Conservation (phyloP, 2,329 filamentous ascomycete species). For the Macrophomina pseudophaseolina region DNA sequence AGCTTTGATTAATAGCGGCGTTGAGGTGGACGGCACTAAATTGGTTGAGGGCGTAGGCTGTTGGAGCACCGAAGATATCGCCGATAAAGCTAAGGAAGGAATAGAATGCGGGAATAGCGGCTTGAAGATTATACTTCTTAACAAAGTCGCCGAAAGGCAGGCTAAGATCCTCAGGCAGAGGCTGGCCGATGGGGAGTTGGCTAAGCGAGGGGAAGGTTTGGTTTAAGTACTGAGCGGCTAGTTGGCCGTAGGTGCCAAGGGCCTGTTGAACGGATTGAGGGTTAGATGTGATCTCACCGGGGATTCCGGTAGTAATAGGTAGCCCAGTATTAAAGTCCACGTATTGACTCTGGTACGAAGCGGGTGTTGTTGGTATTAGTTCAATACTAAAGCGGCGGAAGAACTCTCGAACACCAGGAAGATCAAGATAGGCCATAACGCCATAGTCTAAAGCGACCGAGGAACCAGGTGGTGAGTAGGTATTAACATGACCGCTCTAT, state of each 20-base stretch:
- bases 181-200: conserved; percentile 14
- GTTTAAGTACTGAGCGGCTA: conserved; percentile 43
- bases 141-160: conserved; percentile 56
- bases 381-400: conserved; percentile 52
- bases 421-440: conserved; percentile 48
- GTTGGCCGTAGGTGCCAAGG: conserved; percentile 33
- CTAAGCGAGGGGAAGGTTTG: conserved; percentile 1
- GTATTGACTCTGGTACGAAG: neutral
- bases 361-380: conserved; percentile 29
- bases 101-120: conserved; percentile 48
- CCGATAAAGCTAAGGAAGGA: too few species aligned
- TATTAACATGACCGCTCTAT: conserved; percentile 56
- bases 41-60: conserved; percentile 50
- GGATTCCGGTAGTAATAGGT: neutral
- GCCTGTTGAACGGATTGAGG: conserved; percentile 26
- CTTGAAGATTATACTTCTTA: conserved; percentile 53
- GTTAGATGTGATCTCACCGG: neutral
- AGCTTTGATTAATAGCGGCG: conserved; percentile 25
- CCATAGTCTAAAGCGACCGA: conserved; percentile 44
- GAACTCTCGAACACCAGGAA: conserved; percentile 49
- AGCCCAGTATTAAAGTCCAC: conserved; percentile 40
- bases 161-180: conserved; percentile 54
- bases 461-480: conserved; percentile 49
- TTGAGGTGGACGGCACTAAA: conserved; percentile 25
- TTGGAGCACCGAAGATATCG: conserved; percentile 47